Conservation (phyloP, 2,329 filamentous ascomycete species). For the Sporothrix brunneoviolacea region DNA sequence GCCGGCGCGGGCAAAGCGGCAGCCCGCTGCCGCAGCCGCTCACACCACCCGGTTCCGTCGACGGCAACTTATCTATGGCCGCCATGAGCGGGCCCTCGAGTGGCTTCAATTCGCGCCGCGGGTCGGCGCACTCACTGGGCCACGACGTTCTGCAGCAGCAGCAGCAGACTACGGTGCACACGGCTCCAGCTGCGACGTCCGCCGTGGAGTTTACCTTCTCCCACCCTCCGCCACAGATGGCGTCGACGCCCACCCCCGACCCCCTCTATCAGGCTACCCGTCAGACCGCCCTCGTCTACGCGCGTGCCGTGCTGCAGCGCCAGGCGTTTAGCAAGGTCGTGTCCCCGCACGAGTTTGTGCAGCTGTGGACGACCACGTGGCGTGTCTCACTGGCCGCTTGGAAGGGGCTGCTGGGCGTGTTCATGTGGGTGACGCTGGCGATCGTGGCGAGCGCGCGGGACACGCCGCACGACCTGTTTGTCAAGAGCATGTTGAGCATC, state of each 20-base stretch:
- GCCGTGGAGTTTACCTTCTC: too few species aligned
- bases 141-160: too few species aligned
- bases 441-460: constrained; percentile 31
- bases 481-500: constrained; percentile 39
- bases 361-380: constrained; percentile 43
- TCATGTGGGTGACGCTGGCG: constrained; percentile 41
- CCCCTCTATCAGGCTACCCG: constrained; percentile 42
- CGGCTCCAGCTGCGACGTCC: too few species aligned
- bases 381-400: constrained; percentile 38
- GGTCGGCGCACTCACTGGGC: background rate
- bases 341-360: constrained; percentile 31
- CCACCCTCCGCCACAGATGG: background rate
- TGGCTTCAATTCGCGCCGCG: background rate
- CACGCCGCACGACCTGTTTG: constrained; percentile 36
- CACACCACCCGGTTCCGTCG: constrained; percentile 1
- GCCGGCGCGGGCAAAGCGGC: background rate
- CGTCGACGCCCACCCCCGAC: constrained; percentile 23
- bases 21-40: background rate
- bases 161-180: too few species aligned
- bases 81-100: background rate
- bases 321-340: constrained; percentile 37
- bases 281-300: constrained; percentile 41
- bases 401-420: constrained; percentile 42
- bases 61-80: background rate
- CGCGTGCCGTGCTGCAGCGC: constrained; percentile 36